Conservation (phyloP, 208 protist species). For the Trypanosoma platydactyli region DNA sequence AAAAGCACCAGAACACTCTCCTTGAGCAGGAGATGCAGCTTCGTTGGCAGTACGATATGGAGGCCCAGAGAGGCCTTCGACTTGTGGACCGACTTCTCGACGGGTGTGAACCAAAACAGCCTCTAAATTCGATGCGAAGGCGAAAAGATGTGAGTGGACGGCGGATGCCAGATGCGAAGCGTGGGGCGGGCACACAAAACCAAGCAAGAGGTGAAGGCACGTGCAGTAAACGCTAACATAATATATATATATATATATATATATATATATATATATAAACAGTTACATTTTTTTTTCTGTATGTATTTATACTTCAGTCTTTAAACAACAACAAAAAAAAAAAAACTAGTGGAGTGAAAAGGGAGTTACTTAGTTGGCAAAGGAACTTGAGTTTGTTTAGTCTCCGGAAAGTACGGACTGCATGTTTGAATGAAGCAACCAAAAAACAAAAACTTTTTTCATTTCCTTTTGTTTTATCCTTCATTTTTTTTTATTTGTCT, state of each 20-base stretch:
- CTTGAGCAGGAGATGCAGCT: slow-evolving; percentile 36
- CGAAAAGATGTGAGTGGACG: too few relatives aligned
- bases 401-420: too few relatives aligned
- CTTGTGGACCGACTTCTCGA: slow-evolving; percentile 10
- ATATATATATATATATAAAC: too few relatives aligned
- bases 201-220: neutral
- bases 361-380: too few relatives aligned
- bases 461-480: neutral
- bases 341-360: neutral
- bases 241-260: neutral
- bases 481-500: slow-evolving; percentile 6
- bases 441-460: too few relatives aligned
- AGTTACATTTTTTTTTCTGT: slow-evolving; percentile 20
- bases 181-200: neutral
- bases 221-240: neutral
- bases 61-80: slow-evolving; percentile 26
- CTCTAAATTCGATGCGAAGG: too few relatives aligned
- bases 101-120: neutral
- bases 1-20: slow-evolving; percentile 33
- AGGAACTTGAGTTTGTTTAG: too few relatives aligned
- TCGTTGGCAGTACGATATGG: slow-evolving; percentile 35
- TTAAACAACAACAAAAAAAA: neutral
- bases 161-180: neutral
- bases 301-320: slow-evolving; percentile 15
- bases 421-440: too few relatives aligned